Percentiles rank a stretch among this genome's conserved stretches.
phyloP scores from a whole-genome alignment of 1,284 basidiomycete genomes.

The Moesziomyces sp. region DNA sequence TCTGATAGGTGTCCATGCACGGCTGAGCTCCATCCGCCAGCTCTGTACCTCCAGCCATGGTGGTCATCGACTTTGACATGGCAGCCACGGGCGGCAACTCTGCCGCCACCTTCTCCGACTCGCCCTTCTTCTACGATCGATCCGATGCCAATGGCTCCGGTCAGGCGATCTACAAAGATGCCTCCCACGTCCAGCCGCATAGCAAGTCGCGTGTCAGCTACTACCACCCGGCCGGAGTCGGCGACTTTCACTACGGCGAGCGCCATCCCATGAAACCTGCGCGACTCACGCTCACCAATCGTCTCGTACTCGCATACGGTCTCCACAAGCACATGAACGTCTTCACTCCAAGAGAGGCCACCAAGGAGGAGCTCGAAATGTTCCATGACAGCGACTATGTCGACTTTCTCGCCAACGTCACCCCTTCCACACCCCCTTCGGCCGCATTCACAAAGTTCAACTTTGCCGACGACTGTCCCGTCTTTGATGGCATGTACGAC shows the following conservation, averaged over 20 bases:
- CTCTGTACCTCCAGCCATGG: conserved; percentile 36
- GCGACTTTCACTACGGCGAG: conserved; percentile 83
- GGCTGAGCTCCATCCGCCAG: conserved; percentile 1
- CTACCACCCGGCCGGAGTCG: conserved; percentile 92
- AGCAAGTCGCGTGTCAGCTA: conserved; percentile 82
- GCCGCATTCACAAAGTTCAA: conserved; percentile 65
- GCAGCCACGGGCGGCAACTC: conserved; percentile 35
- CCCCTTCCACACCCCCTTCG: conserved; percentile 59
- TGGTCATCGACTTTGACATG: conserved; percentile 62
- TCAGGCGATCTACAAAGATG: conserved; percentile 48
- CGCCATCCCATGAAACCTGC: conserved; percentile 99
- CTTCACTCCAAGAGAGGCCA: conserved; percentile 87
- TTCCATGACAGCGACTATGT: conserved; percentile 95
- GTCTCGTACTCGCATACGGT: conserved; percentile 94
- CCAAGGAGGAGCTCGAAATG: conserved; percentile 84
- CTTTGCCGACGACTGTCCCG: conserved; percentile 67
- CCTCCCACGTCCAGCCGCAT: conserved; percentile 57
- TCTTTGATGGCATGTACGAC: conserved; percentile 68
- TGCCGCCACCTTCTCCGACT: conserved; percentile 60
- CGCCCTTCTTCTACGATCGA: conserved; percentile 65
- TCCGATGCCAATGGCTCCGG: conserved; percentile 43
- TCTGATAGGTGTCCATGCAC: conserved; percentile 3
- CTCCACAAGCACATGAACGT: conserved; percentile 96
- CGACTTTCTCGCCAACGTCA: conserved; percentile 82
- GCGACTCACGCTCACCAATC: conserved; percentile 90